Evolutionary conservation across 371 early-diverging fungal species (phyloP).

Genomic region (Mortierella sp.): DNA sequence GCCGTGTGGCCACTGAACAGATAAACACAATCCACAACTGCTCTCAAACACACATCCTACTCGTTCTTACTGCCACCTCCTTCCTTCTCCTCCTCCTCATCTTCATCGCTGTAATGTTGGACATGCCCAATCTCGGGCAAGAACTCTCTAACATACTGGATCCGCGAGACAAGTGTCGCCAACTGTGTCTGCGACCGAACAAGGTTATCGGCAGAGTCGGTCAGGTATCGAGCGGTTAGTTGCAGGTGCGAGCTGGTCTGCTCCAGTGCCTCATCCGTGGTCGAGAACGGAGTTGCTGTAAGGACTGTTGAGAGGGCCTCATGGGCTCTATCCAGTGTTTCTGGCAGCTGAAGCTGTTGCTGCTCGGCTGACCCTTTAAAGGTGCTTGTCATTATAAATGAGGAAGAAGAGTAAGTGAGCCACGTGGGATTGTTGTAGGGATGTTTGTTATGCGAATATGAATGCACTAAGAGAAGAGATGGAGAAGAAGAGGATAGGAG

Average conservation of each 20-base stretch:
- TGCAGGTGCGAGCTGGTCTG: slow-evolving; percentile 27
- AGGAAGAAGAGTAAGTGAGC: not conserved
- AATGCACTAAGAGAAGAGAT: not conserved
- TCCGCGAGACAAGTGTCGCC: slow-evolving; percentile 17
- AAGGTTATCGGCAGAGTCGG: slow-evolving; percentile 34
- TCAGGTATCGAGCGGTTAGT: slow-evolving; percentile 25
- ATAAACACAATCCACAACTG: not conserved
- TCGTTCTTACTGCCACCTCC: not conserved
- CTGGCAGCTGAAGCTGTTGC: not conserved
- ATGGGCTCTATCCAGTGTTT: slow-evolving; percentile 28
- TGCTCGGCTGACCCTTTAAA: not conserved
- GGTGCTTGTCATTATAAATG: not conserved
- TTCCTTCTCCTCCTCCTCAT: not conserved
- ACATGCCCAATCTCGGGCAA: slow-evolving; percentile 14
- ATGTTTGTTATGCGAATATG: not conserved
- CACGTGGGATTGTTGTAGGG: not conserved
- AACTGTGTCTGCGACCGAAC: slow-evolving; percentile 13
- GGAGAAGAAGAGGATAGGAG: not conserved
- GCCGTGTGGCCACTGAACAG: not conserved
- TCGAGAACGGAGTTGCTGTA: slow-evolving; percentile 18
- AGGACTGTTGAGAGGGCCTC: slow-evolving; percentile 25
- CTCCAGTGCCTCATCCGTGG: slow-evolving; percentile 26
- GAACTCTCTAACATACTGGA: slow-evolving; percentile 41
- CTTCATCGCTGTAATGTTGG: not conserved
- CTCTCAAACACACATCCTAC: not conserved